A percentile compares a stretch with the other conserved stretches of the same genome.
Evolutionary conservation across 75 land plant species (phyloP).

Genomic region (Isoetes taiwanensis): DNA sequence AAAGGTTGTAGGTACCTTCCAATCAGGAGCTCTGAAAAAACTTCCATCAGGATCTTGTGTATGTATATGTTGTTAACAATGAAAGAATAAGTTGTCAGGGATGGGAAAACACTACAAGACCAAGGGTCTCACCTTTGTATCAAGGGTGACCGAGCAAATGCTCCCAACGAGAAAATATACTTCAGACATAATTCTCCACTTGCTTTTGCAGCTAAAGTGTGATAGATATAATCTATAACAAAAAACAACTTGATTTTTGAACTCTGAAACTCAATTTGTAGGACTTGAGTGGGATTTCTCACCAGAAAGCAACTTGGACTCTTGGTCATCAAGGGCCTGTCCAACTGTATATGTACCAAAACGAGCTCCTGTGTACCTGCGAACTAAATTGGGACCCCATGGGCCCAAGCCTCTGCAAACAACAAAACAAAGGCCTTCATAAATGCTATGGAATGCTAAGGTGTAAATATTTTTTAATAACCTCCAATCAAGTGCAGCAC

Average conservation of each 20-base stretch:
- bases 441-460: too few relatives aligned
- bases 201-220: conserved; percentile 86
- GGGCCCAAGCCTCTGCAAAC: conserved; percentile 71
- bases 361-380: conserved; percentile 55
- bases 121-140: conserved; percentile 40
- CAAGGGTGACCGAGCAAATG: conserved; percentile 80
- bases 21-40: conserved; percentile 90
- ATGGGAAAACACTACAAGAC: too few relatives aligned
- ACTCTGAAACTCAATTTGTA: too few relatives aligned
- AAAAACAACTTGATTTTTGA: not conserved
- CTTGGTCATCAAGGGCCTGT: conserved; percentile 42
- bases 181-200: conserved; percentile 97
- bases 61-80: too few relatives aligned
- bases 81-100: too few relatives aligned
- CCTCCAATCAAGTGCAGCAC: too few relatives aligned
- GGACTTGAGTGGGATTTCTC: too few relatives aligned
- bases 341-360: conserved; percentile 61
- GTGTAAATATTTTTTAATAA: too few relatives aligned
- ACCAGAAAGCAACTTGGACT: conserved; percentile 75
- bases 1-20: conserved; percentile 93
- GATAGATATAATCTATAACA: conserved; percentile 76
- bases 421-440: too few relatives aligned
- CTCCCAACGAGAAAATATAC: conserved; percentile 92
- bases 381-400: conserved; percentile 85
- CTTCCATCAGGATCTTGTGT: too few relatives aligned